Base-by-base conservation (phyloP, 108 stramenopile species). In the Discostella pseudostelligera region DNA sequence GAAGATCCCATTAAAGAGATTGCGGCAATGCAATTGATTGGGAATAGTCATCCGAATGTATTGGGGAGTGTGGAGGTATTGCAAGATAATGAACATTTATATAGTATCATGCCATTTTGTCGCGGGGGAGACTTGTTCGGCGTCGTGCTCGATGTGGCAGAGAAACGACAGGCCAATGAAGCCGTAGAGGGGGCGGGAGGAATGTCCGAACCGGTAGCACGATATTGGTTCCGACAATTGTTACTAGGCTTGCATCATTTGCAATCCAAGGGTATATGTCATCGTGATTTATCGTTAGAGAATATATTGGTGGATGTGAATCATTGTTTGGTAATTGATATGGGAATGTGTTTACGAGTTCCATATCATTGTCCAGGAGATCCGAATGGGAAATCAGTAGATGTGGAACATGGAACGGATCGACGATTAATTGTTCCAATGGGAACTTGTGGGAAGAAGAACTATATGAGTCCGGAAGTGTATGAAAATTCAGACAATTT, bases 401-500 rank as follows among this genome's bases (percentile, higher is more conserved):
- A 84, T 59, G 91, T 85, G 13, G 80, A 63, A 3, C 21, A 65
- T 64, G 87, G 90, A 21, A 78, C 59, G 21, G 81, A 57, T 16
- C 80, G 92, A 20, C 53, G 89, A 36, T 71, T 94, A 24, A 86
- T 96, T 36, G 82, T 69, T 51, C 88, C 88, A 17, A 88, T 87
- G 69, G 92, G 93, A 26, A 84, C 83, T 14, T 96, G 95, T 82
- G 97, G 97, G 12, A 98, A 98, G 71, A 89, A 79, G 39, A 96
- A 96, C 57, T 98, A 98, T 69, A 96, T 98, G 94, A 87, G 92
- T 20, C 97, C 97, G 0, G 96, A 96, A 65, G 83, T 98, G 10
- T 91, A 74, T 70, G 76, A 76, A 10, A 92, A 92, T 63, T 56
- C 47, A 8, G 67, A 68, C 12, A 58, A 77, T 24, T 95, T 96